A percentile compares a stretch with the other conserved stretches of the same genome.
These are phyloP conservation scores for Emergomyces pasteurianus DNA, from an alignment of 2,329 filamentous ascomycete genomes.

Conservation along the genomic window DNA sequence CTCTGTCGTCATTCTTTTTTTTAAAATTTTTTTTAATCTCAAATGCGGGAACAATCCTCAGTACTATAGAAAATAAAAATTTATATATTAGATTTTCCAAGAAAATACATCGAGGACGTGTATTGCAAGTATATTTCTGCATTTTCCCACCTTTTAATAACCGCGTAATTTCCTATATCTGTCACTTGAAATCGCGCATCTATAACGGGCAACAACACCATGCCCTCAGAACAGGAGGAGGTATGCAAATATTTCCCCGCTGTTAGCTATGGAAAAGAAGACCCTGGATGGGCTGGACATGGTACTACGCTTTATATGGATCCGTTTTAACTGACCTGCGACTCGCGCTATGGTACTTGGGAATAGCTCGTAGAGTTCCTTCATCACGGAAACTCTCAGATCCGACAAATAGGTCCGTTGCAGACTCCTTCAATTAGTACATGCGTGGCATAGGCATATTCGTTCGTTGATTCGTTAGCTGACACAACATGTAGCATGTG, in stretches of 20 bases:
- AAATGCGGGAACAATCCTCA: background rate
- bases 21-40: background rate
- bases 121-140: background rate
- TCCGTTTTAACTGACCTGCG: constrained; percentile 6
- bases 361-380: constrained; percentile 81
- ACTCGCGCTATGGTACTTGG: constrained; percentile 26
- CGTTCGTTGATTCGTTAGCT: constrained; percentile 9
- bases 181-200: background rate
- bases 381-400: constrained; percentile 80
- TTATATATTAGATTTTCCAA: background rate
- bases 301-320: background rate
- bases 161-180: background rate
- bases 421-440: background rate
- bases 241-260: constrained; percentile 31
- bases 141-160: background rate
- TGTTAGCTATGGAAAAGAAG: background rate
- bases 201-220: constrained; percentile 27
- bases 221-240: constrained; percentile 69
- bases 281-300: background rate
- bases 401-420: constrained; percentile 60
- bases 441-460: background rate
- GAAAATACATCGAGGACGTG: background rate
- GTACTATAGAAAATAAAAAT: background rate
- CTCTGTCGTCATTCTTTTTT: background rate
- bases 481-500: constrained; percentile 47